Base-by-base conservation (phyloP, 805 yeast genomes). In the Nakazawaea populi region DNA sequence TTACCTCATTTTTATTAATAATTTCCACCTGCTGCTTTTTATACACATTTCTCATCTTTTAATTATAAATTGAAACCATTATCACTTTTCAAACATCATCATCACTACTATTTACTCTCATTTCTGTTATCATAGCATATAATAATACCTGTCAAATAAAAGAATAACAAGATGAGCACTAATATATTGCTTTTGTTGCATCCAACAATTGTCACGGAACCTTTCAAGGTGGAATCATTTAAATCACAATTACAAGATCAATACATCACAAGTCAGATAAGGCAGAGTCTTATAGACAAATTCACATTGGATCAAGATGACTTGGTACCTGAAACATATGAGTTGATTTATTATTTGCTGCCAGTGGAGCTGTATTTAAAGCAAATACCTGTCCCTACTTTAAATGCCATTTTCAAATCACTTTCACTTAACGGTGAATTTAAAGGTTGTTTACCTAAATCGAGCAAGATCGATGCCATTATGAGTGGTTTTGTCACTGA, bases 131-230 rank as follows among this genome's bases (percentile, higher is more conserved):
- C 24, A 18, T 18, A 18, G 24, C 24, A 18, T 18, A 18, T 3
- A 18, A 18, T 18, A 18, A 18, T 18, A 18, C 24, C 24, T 18
- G 3, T 18, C 24, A 3, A 18, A 18, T 18, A 18, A 18, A 18
- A 18, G 24, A 18, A 18, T 10, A 14, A 12, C 30, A 40, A 27
- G 35, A 49, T 37, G 47, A 14, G 36, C 10, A 28, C 37, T 6
- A 47, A 38, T 24, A 59, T 65, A 24, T 65, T 83, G 49, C 64
- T 83, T 30, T 68, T 84, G 46, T 72, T 84, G 49, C 89, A 84
- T 59, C 89, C 89, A 18, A 83, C 87, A 6, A 74, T 79, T 45
- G 87, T 83, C 10, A 77, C 84, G 0, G 74, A 76, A 39, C 84
- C 82, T 42, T 69, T 63, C 4, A 49, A 67, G 18, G 79, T 83